Percentiles rank a stretch among this genome's conserved stretches.
These are phyloP conservation scores for Hsuehochloa calcarea DNA, from an alignment of 176 grass and related monocot species.

Conservation along the genomic window DNA sequence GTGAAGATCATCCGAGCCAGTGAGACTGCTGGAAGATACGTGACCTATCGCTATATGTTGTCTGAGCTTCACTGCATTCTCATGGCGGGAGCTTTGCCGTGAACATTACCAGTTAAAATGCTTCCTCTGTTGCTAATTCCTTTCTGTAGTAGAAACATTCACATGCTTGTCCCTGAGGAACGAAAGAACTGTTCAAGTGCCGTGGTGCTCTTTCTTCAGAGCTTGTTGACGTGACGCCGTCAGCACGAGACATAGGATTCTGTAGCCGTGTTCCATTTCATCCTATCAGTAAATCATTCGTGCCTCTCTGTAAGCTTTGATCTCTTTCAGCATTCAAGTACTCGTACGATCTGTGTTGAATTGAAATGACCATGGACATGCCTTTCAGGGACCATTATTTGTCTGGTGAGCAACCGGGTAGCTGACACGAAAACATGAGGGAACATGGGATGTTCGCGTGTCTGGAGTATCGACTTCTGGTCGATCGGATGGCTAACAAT, in stretches of 20 bases:
- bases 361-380: neutral
- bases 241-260: neutral
- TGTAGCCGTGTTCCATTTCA: neutral
- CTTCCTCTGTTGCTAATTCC: neutral
- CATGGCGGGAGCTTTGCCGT: neutral
- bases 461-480: neutral
- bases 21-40: constrained; percentile 67
- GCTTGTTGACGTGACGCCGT: neutral
- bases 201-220: neutral
- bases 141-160: neutral
- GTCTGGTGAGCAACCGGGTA: neutral
- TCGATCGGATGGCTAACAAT: neutral
- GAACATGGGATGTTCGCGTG: neutral
- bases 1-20: constrained; percentile 68
- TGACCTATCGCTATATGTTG: constrained; percentile 82
- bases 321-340: neutral
- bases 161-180: neutral
- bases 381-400: neutral
- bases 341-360: neutral
- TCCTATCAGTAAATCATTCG: neutral
- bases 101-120: neutral
- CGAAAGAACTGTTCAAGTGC: neutral
- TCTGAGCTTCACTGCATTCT: constrained; percentile 38
- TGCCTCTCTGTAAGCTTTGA: neutral
- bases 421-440: neutral